Conservation (phyloP, 768 basidiomycete species). For the Exsudoporus frostii region DNA sequence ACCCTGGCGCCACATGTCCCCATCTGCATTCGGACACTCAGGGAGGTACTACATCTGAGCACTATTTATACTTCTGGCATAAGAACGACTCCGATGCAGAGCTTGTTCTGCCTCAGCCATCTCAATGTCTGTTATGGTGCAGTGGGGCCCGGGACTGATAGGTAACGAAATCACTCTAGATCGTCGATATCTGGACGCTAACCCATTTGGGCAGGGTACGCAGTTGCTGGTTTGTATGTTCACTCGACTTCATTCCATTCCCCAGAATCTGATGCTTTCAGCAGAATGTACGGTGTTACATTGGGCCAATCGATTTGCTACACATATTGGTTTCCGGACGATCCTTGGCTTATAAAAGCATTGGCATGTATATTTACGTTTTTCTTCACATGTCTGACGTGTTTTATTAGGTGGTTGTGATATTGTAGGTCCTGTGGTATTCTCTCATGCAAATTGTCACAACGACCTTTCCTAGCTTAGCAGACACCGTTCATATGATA, state of each 20-base stretch:
- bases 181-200: background rate
- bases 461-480: background rate
- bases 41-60: background rate
- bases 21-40: background rate
- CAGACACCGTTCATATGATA: slow-evolving; percentile 8
- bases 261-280: background rate
- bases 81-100: background rate
- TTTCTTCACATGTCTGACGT: background rate
- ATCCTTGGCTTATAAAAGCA: background rate
- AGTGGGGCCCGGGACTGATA: slow-evolving; percentile 1
- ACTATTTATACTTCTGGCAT: background rate
- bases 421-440: background rate
- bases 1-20: background rate
- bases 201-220: slow-evolving; percentile 1
- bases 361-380: background rate
- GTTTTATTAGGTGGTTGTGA: background rate
- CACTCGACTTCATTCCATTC: background rate
- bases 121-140: background rate
- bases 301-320: slow-evolving; percentile 11
- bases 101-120: background rate
- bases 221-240: slow-evolving; percentile 2
- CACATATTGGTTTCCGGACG: slow-evolving; percentile 9
- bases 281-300: slow-evolving; percentile 13
- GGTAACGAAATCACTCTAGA: background rate
- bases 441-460: background rate